phyloP scores from a whole-genome alignment of 441 rosid species.

The Breynia disticha region DNA sequence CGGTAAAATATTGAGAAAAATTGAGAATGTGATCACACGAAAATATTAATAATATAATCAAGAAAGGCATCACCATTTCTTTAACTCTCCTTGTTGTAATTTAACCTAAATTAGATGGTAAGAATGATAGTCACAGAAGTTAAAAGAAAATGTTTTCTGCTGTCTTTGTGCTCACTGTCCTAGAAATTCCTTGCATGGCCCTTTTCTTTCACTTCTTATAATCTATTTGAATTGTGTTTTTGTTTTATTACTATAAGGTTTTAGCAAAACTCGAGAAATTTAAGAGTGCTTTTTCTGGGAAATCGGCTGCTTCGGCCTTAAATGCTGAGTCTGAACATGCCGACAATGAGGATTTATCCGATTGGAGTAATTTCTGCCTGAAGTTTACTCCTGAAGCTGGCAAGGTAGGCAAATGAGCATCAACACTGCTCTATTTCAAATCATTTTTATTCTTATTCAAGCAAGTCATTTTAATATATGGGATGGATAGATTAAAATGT shows the following conservation, averaged over 20 bases:
- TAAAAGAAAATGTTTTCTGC: too few species aligned
- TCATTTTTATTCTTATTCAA: constrained; percentile 3
- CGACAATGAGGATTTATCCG: constrained; percentile 50
- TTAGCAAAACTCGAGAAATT: constrained; percentile 66
- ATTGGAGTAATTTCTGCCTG: constrained; percentile 55
- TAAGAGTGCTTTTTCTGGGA: constrained; percentile 45
- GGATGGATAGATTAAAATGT: neutral
- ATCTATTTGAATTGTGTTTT: neutral
- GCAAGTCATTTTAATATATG: neutral
- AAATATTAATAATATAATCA: too few species aligned
- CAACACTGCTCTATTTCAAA: constrained; percentile 1
- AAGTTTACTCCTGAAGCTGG: constrained; percentile 53
- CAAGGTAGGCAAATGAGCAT: constrained; percentile 65
- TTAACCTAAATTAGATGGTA: too few species aligned
- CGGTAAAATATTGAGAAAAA: too few species aligned
- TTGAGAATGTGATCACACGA: too few species aligned
- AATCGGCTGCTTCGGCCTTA: constrained; percentile 24
- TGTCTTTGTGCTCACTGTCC: neutral
- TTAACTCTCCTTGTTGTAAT: too few species aligned
- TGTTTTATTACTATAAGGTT: constrained; percentile 32
- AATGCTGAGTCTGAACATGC: constrained; percentile 30
- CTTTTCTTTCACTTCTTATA: neutral
- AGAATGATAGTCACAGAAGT: too few species aligned
- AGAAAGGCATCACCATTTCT: too few species aligned
- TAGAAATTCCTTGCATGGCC: neutral